Base-by-base conservation (phyloP, 345 rosid species). In the Pugionium cornutum region DNA sequence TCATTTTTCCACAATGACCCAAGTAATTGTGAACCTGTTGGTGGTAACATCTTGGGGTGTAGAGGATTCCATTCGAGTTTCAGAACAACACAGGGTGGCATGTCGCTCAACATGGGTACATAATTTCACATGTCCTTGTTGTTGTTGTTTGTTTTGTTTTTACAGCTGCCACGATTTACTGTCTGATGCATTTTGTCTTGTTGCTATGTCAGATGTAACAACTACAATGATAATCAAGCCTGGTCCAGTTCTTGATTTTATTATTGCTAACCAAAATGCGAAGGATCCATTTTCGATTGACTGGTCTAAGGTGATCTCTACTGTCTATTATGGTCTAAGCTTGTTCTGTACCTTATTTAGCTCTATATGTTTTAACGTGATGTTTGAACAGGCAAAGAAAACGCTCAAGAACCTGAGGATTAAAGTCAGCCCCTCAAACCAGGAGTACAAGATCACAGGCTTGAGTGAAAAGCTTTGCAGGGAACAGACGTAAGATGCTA, bases 211-310 rank as follows among this genome's bases (percentile, higher is more conserved):
- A 92, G 96, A 92, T 82, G 96, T 89, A 0, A 89, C 98, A 1
- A 92, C 98, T 1, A 89, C 96, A 5, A 89, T 88, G 96, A 89
- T 86, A 48, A 79, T 92, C 55, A 84, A 78, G 75, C 92, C 96
- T 46, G 96, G 96, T 53, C 90, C 94, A 1, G 80, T 92, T 1
- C 69, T 89, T 18, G 98, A 92, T 64, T 86, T 92, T 65, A 57
- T 89, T 3, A 65, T 88, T 29, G 69, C 78, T 27, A 92, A 92
- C 63, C 96, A 92, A 69, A 73, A 72, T 34, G 97, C 70, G 1
- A 80, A 59, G 57, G 96, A 92, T 58, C 96, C 96, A 0, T 77
- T 28, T 53, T 8, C 49, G 3, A 36, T 89, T 43, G 94, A 92
- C 60, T 92, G 97, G 98, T 32, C 76, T 51, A 92, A 87, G 94